Percentiles rank a stretch among this genome's conserved stretches.
Evolutionary conservation across 352 stramenopile species (phyloP).

Genomic region (Pythium phragmiticola): DNA sequence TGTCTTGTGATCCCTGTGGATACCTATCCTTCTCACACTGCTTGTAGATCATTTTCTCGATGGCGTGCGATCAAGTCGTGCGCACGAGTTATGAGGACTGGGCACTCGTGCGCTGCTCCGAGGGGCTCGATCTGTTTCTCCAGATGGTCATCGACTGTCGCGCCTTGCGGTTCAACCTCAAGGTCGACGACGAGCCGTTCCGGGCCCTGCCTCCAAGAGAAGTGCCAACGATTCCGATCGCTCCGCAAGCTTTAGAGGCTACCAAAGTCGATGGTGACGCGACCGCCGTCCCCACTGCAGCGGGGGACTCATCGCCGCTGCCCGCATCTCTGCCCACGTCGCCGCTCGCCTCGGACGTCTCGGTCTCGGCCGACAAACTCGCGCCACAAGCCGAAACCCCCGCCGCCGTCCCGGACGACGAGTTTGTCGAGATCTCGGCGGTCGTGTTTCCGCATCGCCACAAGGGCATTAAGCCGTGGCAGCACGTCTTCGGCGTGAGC

Average conservation of each 20-base stretch:
- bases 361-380: slow-evolving; percentile 29
- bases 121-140: slow-evolving; percentile 69
- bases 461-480: slow-evolving; percentile 80
- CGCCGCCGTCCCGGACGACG: slow-evolving; percentile 25
- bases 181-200: slow-evolving; percentile 63
- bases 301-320: background rate
- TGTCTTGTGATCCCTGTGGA: background rate
- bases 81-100: slow-evolving; percentile 79
- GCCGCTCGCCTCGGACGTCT: slow-evolving; percentile 26
- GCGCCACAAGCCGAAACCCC: slow-evolving; percentile 14
- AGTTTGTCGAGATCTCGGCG: slow-evolving; percentile 45
- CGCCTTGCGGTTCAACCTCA: slow-evolving; percentile 68
- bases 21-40: background rate
- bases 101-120: slow-evolving; percentile 70
- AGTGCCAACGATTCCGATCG: slow-evolving; percentile 25
- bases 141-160: slow-evolving; percentile 75
- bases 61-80: slow-evolving; percentile 71
- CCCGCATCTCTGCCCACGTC: slow-evolving; percentile 18
- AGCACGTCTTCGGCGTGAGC: slow-evolving; percentile 79
- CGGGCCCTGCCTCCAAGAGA: slow-evolving; percentile 23
- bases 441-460: slow-evolving; percentile 68
- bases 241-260: background rate
- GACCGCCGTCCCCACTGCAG: background rate
- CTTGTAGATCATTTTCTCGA: slow-evolving; percentile 70
- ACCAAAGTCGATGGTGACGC: slow-evolving; percentile 21